Evolutionary conservation across 495 filamentous ascomycete species (phyloP).

Genomic region (Cercophora sp.): DNA sequence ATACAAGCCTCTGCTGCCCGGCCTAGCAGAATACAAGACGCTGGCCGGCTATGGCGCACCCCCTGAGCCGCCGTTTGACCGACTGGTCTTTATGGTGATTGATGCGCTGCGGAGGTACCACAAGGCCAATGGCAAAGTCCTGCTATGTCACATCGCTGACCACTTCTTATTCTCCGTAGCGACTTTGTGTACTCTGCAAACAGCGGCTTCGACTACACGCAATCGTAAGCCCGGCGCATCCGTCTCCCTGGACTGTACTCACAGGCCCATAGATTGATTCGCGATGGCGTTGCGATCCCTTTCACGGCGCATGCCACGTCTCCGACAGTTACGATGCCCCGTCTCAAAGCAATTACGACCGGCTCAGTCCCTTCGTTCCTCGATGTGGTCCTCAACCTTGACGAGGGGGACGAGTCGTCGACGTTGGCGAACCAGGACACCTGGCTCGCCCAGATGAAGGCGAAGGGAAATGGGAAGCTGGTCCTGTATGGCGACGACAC

Average conservation of each 20-base stretch:
- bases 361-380: slow-evolving; percentile 95
- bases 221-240: slow-evolving; percentile 57
- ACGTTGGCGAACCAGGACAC: slow-evolving; percentile 85
- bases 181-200: slow-evolving; percentile 86
- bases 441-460: slow-evolving; percentile 89
- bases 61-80: slow-evolving; percentile 71
- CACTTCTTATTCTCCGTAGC: too few relatives aligned
- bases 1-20: slow-evolving; percentile 88
- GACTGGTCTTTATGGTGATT: slow-evolving; percentile 94
- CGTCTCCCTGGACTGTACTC: background rate
- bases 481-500: slow-evolving; percentile 98
- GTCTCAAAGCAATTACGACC: slow-evolving; percentile 95
- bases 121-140: background rate
- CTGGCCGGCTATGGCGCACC: slow-evolving; percentile 41
- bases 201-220: slow-evolving; percentile 85
- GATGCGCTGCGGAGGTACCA: slow-evolving; percentile 85
- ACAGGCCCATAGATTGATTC: slow-evolving; percentile 63
- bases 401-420: slow-evolving; percentile 86
- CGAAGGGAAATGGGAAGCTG: slow-evolving; percentile 63
- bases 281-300: slow-evolving; percentile 74
- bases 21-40: slow-evolving; percentile 63
- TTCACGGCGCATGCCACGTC: slow-evolving; percentile 96
- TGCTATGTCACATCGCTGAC: too few relatives aligned
- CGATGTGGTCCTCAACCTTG: slow-evolving; percentile 94
- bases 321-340: slow-evolving; percentile 97